A percentile compares a stretch with the other conserved stretches of the same genome.
phyloP scores from a whole-genome alignment of 345 rosid genomes.

The Geranium brycei region DNA sequence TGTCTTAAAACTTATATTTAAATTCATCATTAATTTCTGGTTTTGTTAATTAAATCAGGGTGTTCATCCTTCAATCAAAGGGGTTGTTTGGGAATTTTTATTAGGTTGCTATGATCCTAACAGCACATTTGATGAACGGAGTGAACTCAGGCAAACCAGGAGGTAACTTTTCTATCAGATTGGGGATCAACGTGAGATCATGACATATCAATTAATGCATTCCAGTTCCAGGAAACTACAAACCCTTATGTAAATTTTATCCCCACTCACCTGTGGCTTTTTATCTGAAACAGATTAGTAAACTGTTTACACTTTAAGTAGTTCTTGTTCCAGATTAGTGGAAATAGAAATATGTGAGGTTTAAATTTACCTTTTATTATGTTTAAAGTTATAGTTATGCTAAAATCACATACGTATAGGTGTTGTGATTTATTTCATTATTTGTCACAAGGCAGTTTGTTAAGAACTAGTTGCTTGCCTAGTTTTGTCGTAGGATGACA shows the following conservation, averaged over 20 bases:
- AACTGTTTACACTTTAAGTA: background rate
- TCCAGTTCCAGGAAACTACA: background rate
- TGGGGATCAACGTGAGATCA: background rate
- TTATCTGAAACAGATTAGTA: too few species aligned
- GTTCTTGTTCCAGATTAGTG: background rate
- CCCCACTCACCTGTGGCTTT: too few species aligned
- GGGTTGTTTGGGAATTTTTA: constrained; percentile 84
- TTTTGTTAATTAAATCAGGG: constrained; percentile 45
- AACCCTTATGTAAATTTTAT: too few species aligned
- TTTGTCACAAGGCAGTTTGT: background rate
- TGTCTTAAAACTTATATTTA: background rate
- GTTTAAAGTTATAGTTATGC: background rate
- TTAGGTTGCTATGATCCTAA: constrained; percentile 91
- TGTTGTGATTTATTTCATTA: background rate
- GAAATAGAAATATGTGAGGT: background rate
- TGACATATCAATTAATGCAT: constrained; percentile 3
- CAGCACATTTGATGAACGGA: constrained; percentile 68
- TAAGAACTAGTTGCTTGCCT: too few species aligned
- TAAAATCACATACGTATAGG: background rate
- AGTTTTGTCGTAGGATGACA: background rate
- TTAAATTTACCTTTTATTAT: too few species aligned
- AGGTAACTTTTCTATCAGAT: constrained; percentile 33
- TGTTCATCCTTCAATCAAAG: constrained; percentile 84
- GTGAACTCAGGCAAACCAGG: constrained; percentile 44
- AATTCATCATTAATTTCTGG: background rate